Evolutionary conservation across 768 basidiomycete genomes (phyloP).

Genomic region (Auricularia heimuer): DNA sequence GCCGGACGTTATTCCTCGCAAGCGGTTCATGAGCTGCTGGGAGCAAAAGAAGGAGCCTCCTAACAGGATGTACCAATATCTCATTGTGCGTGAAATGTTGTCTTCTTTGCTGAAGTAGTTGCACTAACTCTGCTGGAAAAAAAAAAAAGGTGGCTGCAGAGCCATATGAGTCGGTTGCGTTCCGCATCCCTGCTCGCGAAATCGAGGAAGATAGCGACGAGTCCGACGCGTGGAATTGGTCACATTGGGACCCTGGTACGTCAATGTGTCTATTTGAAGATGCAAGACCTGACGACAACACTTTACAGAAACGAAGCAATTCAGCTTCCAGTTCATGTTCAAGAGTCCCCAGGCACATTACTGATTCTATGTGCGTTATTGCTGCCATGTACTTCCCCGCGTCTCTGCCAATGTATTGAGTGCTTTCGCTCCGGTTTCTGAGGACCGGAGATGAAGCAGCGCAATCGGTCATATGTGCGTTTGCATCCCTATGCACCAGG

Average conservation of each 20-base stretch:
- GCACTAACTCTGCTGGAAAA: no score
- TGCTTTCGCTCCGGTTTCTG: no score
- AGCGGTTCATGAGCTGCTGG: slow-evolving; percentile 96
- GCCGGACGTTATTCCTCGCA: slow-evolving; percentile 67
- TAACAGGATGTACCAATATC: slow-evolving; percentile 94
- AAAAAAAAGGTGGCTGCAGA: slow-evolving; percentile 94
- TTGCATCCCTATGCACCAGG: no score
- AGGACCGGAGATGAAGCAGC: no score
- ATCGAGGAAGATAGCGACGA: slow-evolving; percentile 84
- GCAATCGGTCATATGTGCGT: no score
- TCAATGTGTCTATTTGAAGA: background rate
- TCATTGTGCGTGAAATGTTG: slow-evolving; percentile 59
- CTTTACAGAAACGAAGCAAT: slow-evolving; percentile 81
- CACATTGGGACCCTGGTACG: slow-evolving; percentile 81
- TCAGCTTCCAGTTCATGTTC: slow-evolving; percentile 97
- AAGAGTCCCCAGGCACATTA: background rate
- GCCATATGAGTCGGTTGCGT: slow-evolving; percentile 98
- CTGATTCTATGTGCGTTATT: background rate
- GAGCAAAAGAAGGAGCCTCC: slow-evolving; percentile 93
- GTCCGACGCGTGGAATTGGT: slow-evolving; percentile 92
- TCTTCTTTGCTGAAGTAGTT: no score
- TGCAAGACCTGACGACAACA: background rate
- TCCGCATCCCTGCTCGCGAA: slow-evolving; percentile 93
- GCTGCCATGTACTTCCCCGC: no score
- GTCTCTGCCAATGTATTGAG: no score